These are phyloP conservation scores for Hygrocybe punicea DNA, from an alignment of 768 basidiomycete species.

Conservation along the genomic window DNA sequence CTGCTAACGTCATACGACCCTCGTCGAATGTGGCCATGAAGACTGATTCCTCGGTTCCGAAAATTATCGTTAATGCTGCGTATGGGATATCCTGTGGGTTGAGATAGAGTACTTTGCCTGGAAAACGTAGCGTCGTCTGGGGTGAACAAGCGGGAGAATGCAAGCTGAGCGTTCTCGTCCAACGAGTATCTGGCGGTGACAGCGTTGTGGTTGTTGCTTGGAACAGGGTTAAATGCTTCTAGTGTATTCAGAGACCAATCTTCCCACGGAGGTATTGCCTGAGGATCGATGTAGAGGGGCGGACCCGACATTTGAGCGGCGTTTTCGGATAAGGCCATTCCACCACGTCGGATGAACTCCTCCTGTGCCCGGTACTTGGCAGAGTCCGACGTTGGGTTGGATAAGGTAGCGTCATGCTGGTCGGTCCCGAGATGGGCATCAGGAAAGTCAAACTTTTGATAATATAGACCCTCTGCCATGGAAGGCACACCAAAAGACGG, in stretches of 20 bases:
- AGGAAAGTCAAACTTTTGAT: conserved; percentile 19
- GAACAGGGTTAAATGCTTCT: background rate
- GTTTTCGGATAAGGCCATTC: conserved; percentile 5
- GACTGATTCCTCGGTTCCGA: background rate
- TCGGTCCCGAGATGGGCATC: conserved; percentile 19
- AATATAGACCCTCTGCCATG: conserved; percentile 26
- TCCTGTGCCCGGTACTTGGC: conserved; percentile 45
- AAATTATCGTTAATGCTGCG: background rate
- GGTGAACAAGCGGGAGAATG: background rate
- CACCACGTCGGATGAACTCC: conserved; percentile 39
- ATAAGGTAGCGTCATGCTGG: conserved; percentile 6
- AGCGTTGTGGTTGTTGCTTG: background rate
- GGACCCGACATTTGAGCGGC: conserved; percentile 4
- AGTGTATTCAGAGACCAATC: conserved; percentile 14
- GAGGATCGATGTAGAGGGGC: conserved; percentile 15
- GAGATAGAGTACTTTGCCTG: background rate
- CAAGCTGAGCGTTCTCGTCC: background rate
- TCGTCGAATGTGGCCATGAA: conserved; percentile 21
- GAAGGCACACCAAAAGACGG: conserved; percentile 34
- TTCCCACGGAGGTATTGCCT: conserved; percentile 10
- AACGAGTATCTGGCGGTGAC: background rate
- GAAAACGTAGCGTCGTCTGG: background rate
- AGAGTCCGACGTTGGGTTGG: conserved; percentile 34
- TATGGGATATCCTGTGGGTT: background rate
- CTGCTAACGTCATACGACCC: conserved; percentile 42